These are phyloP conservation scores for Papiliotrema fonsecae DNA, from an alignment of 1,284 basidiomycete species.

Conservation along the genomic window DNA sequence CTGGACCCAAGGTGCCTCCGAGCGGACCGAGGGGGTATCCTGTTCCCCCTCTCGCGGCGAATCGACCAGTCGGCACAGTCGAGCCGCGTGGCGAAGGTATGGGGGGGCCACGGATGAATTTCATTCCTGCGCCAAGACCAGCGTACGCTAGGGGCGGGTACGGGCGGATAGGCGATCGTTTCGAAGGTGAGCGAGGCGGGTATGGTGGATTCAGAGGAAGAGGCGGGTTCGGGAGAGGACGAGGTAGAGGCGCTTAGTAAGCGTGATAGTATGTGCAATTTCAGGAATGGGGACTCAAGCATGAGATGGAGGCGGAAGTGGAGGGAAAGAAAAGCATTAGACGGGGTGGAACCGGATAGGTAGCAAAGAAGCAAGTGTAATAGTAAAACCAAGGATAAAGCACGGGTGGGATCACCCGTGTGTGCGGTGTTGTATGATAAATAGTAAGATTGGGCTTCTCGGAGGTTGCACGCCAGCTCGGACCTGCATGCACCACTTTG, in stretches of 20 bases:
- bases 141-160: background rate
- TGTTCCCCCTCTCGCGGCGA: background rate
- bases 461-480: background rate
- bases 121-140: background rate
- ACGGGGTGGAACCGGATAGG: slow-evolving; percentile 2
- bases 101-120: background rate
- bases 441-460: background rate
- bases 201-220: background rate
- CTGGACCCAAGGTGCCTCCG: slow-evolving; percentile 6
- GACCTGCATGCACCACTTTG: background rate
- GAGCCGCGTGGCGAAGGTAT: background rate
- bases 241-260: too few species aligned
- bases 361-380: background rate
- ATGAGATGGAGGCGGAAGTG: too few species aligned
- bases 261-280: too few species aligned
- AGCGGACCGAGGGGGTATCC: slow-evolving; percentile 1
- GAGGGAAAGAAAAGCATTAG: background rate
- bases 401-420: background rate
- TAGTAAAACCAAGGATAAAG: background rate
- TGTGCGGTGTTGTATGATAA: background rate
- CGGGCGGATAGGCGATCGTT: background rate
- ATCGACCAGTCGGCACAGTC: background rate
- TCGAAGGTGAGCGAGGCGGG: background rate
- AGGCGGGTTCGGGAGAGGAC: background rate
- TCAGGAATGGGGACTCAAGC: too few species aligned